These are phyloP conservation scores for Populus trichocarpa DNA, from an alignment of 441 rosid species.

Conservation along the genomic window DNA sequence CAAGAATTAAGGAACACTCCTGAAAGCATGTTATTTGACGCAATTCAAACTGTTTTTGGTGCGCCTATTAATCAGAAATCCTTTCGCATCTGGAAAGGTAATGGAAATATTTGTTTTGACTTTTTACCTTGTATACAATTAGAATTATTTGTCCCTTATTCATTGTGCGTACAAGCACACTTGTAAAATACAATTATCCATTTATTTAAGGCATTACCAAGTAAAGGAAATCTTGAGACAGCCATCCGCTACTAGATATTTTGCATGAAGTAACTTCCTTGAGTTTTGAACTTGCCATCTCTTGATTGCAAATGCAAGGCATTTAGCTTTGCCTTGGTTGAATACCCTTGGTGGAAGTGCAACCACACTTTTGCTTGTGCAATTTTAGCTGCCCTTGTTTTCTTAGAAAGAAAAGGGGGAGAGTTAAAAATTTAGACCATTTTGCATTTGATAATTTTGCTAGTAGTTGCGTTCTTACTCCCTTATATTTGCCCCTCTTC, in stretches of 20 bases:
- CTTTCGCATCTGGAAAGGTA: slow-evolving; percentile 75
- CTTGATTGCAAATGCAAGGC: not conserved
- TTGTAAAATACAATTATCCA: not conserved
- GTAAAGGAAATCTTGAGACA: not conserved
- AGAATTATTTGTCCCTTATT: not conserved
- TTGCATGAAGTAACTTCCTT: not conserved
- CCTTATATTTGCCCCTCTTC: not conserved
- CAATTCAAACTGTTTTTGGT: slow-evolving; percentile 59
- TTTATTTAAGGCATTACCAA: not conserved
- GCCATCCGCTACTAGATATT: not conserved
- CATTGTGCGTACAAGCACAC: not conserved
- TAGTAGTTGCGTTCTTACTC: not conserved
- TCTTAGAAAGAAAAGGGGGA: not conserved
- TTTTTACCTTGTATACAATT: not conserved
- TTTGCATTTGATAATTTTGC: not conserved
- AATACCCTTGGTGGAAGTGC: too few relatives aligned
- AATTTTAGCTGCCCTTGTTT: not conserved
- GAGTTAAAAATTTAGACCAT: not conserved
- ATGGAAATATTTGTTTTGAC: not conserved
- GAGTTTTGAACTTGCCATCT: not conserved
- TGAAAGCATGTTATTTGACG: slow-evolving; percentile 58
- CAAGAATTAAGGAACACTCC: slow-evolving; percentile 78
- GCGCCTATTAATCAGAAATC: slow-evolving; percentile 70
- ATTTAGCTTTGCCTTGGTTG: not conserved
- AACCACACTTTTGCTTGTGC: not conserved